A percentile compares a stretch with the other conserved stretches of the same genome.
These are phyloP conservation scores for Evernia prunastri DNA, from an alignment of 495 filamentous ascomycete genomes.

Conservation along the genomic window DNA sequence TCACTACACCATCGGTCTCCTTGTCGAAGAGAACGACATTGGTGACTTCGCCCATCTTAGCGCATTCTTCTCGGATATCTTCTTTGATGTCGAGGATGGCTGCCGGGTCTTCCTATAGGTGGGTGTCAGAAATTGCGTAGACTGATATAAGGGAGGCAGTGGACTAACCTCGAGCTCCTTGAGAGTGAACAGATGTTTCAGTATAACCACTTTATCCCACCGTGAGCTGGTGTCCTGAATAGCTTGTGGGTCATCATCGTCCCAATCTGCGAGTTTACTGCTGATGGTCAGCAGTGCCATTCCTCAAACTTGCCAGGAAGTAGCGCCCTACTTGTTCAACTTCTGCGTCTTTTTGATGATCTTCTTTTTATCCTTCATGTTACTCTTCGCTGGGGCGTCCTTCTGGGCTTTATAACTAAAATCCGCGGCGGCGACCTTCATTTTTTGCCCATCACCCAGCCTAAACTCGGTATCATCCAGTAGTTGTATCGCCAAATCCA, in stretches of 20 bases:
- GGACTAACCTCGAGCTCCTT: constrained; percentile 60
- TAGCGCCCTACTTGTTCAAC: constrained; percentile 53
- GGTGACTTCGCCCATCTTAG: constrained; percentile 79
- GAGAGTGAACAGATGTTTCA: constrained; percentile 93
- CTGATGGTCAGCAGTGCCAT: constrained; percentile 7
- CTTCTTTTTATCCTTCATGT: constrained; percentile 68
- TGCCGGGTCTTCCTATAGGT: constrained; percentile 62
- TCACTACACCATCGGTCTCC: constrained; percentile 84
- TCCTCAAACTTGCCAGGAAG: background rate
- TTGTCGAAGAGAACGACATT: constrained; percentile 87
- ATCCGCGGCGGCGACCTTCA: constrained; percentile 81
- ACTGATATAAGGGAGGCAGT: background rate
- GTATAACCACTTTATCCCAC: constrained; percentile 73
- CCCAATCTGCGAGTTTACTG: constrained; percentile 89
- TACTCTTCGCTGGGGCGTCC: constrained; percentile 50
- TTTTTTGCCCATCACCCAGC: constrained; percentile 37
- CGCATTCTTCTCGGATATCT: constrained; percentile 85
- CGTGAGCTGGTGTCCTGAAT: constrained; percentile 51
- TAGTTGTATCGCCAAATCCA: constrained; percentile 82
- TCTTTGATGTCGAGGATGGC: constrained; percentile 87
- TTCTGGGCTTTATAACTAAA: constrained; percentile 75
- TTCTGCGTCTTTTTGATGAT: constrained; percentile 84
- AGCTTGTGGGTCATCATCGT: constrained; percentile 70
- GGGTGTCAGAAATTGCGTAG: too few species aligned
- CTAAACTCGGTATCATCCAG: constrained; percentile 81